Evolutionary conservation across 129 eudicot species (phyloP).

Genomic region (Oenanthe sinensis): DNA sequence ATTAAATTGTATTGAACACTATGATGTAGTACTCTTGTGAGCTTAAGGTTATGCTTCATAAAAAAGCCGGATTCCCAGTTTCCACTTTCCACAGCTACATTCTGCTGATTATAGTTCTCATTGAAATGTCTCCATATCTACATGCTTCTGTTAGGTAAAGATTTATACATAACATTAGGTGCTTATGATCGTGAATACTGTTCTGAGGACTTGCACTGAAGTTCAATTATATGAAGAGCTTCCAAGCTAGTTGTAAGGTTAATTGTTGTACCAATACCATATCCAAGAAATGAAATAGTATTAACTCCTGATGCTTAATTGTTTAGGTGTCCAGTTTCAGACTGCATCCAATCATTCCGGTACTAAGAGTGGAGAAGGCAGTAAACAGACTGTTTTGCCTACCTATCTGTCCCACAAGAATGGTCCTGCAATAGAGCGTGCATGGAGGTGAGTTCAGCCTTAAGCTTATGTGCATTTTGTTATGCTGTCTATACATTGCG

Average conservation of each 20-base stretch:
- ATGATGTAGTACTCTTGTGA: neutral
- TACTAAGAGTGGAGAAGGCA: neutral
- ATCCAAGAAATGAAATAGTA: neutral
- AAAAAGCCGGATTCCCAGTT: neutral
- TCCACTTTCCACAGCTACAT: neutral
- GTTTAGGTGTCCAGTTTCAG: neutral
- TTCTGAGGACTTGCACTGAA: neutral
- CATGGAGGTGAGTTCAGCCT: slow-evolving; percentile 1
- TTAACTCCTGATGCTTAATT: neutral
- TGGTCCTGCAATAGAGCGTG: neutral
- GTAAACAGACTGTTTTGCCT: too few species aligned
- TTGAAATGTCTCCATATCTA: neutral
- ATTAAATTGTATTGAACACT: neutral
- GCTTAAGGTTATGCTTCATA: neutral
- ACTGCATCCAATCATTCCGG: neutral
- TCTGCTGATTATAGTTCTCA: neutral
- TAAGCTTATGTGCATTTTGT: neutral
- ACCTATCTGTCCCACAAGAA: neutral
- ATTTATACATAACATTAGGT: neutral
- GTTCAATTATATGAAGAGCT: neutral
- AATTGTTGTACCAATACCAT: neutral
- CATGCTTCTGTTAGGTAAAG: neutral
- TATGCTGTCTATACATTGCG: neutral
- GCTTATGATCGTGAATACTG: neutral
- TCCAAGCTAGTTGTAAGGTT: neutral